These are phyloP conservation scores for Ganoderma multipileum DNA, from an alignment of 1,284 basidiomycete species.

Conservation along the genomic window DNA sequence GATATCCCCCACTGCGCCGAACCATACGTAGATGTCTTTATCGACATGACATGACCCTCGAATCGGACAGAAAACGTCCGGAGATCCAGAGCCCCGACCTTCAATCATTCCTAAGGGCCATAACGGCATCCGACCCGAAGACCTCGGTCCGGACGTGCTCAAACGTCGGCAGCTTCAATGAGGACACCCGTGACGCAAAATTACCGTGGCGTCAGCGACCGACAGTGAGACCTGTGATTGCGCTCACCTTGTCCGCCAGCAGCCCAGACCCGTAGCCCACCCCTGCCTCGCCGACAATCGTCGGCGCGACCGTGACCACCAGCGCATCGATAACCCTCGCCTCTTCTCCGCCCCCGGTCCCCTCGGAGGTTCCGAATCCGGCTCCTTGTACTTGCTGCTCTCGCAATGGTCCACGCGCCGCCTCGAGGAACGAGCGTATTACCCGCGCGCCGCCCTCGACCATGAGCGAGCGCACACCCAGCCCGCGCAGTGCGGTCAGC, in stretches of 20 bases:
- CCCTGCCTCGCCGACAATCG: conserved; percentile 77
- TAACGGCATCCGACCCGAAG: conserved; percentile 40
- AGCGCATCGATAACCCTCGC: conserved; percentile 63
- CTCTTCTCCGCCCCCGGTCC: neutral
- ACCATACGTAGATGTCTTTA: neutral
- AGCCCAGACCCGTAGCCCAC: conserved; percentile 57
- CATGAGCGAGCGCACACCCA: conserved; percentile 83
- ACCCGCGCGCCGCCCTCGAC: conserved; percentile 92
- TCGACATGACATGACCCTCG: neutral
- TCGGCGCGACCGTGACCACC: conserved; percentile 86
- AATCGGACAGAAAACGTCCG: neutral
- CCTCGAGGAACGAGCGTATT: conserved; percentile 78
- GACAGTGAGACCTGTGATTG: neutral
- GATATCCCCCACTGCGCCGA: conserved; percentile 20
- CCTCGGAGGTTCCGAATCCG: conserved; percentile 20
- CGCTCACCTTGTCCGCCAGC: conserved; percentile 31
- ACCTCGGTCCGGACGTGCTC: conserved; percentile 38
- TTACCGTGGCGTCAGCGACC: neutral
- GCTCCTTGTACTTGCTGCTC: neutral
- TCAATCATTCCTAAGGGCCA: conserved; percentile 31
- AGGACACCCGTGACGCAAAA: neutral
- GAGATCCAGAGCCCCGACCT: conserved; percentile 2
- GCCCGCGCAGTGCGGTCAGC: conserved; percentile 56
- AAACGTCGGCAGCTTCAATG: conserved; percentile 36
- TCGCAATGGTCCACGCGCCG: conserved; percentile 27